Percentiles rank a stretch among this genome's conserved stretches.
Conservation (phyloP, 257 asterid species). For the Scutellaria baicalensis region DNA sequence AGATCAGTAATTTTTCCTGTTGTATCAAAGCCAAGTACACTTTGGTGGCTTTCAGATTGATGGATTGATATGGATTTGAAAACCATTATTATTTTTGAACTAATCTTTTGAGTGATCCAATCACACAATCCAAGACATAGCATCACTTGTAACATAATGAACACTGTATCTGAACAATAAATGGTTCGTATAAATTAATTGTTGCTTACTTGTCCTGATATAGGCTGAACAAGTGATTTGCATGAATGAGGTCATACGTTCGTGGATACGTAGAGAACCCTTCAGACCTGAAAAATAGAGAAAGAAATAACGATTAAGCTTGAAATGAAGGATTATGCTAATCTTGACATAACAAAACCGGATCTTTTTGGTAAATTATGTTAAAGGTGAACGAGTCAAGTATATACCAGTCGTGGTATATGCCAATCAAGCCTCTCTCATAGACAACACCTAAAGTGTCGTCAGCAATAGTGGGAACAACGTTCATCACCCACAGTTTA, state of each 20-base stretch:
- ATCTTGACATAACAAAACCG: background rate
- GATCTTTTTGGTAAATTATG: background rate
- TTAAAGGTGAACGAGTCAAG: background rate
- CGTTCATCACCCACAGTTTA: slow-evolving; percentile 90
- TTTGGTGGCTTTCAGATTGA: background rate
- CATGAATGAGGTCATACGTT: slow-evolving; percentile 85
- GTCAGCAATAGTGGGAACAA: slow-evolving; percentile 66
- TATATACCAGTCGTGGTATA: slow-evolving; percentile 86
- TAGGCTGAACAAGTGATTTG: slow-evolving; percentile 59
- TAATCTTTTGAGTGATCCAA: no score
- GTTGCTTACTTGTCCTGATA: slow-evolving; percentile 68
- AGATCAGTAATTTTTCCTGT: background rate
- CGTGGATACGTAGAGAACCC: slow-evolving; percentile 95
- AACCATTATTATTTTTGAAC: no score
- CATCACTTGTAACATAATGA: no score
- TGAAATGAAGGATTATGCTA: background rate
- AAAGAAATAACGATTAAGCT: background rate
- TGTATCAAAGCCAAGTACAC: background rate
- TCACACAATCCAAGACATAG: no score
- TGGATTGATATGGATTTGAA: background rate
- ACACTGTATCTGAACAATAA: background rate
- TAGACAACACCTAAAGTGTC: slow-evolving; percentile 65
- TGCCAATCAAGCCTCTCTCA: slow-evolving; percentile 88
- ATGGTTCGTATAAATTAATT: background rate
- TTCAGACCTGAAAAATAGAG: slow-evolving; percentile 60